These are phyloP conservation scores for Acidiella bohemica DNA, from an alignment of 495 filamentous ascomycete species.

Conservation along the genomic window DNA sequence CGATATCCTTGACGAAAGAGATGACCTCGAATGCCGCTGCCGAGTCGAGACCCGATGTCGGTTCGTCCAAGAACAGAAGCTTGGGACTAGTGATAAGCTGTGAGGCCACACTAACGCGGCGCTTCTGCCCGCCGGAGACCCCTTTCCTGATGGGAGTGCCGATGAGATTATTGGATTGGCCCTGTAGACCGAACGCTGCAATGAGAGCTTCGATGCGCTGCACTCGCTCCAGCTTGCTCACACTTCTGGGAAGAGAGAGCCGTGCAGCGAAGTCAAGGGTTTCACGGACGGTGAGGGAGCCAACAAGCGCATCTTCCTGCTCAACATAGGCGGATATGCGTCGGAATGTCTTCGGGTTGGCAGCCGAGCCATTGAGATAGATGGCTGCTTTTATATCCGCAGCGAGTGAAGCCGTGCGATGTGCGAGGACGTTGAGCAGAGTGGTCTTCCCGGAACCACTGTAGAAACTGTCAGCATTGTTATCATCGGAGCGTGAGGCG, in stretches of 20 bases:
- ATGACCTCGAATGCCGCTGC: slow-evolving; percentile 56
- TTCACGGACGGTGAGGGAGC: slow-evolving; percentile 62
- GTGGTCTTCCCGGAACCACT: slow-evolving; percentile 65
- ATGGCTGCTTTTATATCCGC: slow-evolving; percentile 37
- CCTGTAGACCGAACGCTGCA: slow-evolving; percentile 46
- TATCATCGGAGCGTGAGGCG: not conserved
- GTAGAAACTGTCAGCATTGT: not conserved
- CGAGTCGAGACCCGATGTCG: slow-evolving; percentile 67
- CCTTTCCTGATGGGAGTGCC: slow-evolving; percentile 71
- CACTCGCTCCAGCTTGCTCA: slow-evolving; percentile 37
- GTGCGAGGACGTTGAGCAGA: slow-evolving; percentile 59
- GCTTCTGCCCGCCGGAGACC: slow-evolving; percentile 68
- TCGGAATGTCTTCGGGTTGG: slow-evolving; percentile 32
- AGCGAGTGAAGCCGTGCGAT: slow-evolving; percentile 36
- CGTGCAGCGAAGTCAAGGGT: slow-evolving; percentile 56
- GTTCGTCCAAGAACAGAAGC: slow-evolving; percentile 71
- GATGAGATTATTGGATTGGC: slow-evolving; percentile 52
- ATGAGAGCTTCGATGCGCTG: slow-evolving; percentile 44
- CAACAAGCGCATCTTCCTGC: slow-evolving; percentile 72
- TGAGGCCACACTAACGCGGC: slow-evolving; percentile 60
- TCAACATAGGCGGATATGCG: slow-evolving; percentile 60
- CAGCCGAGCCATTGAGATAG: slow-evolving; percentile 43
- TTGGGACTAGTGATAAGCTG: slow-evolving; percentile 67
- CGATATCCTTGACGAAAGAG: slow-evolving; percentile 48
- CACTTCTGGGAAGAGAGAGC: slow-evolving; percentile 36